phyloP scores from a whole-genome alignment of 495 filamentous ascomycete genomes.

The Geopyxis carbonaria region DNA sequence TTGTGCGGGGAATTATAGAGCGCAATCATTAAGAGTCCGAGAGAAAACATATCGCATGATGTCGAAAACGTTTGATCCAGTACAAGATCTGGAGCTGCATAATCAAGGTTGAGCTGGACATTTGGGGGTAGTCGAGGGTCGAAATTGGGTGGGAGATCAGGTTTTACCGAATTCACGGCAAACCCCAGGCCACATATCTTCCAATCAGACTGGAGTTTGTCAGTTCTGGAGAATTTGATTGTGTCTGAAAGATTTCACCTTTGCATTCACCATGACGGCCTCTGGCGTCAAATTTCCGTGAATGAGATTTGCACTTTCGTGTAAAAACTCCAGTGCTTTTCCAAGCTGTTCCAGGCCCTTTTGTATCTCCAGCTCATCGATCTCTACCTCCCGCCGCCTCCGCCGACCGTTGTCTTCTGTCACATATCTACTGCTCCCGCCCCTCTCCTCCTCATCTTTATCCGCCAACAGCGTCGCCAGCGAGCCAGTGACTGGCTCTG shows the following conservation, averaged over 20 bases:
- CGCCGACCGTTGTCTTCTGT: slow-evolving; percentile 57
- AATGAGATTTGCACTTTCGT: slow-evolving; percentile 85
- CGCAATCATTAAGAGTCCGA: slow-evolving; percentile 73
- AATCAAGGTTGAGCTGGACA: slow-evolving; percentile 84
- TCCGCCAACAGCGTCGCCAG: slow-evolving; percentile 68
- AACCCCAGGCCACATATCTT: slow-evolving; percentile 91
- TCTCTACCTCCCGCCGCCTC: slow-evolving; percentile 67
- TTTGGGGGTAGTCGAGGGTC: slow-evolving; percentile 67
- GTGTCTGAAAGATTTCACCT: slow-evolving; percentile 43
- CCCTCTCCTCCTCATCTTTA: slow-evolving; percentile 76
- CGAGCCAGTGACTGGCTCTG: slow-evolving; percentile 73
- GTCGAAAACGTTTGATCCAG: slow-evolving; percentile 68
- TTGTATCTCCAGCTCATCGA: slow-evolving; percentile 94
- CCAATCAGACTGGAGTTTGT: slow-evolving; percentile 61
- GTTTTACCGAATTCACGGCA: slow-evolving; percentile 53
- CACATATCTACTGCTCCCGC: slow-evolving; percentile 60
- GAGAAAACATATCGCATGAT: slow-evolving; percentile 76
- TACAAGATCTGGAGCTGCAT: slow-evolving; percentile 82
- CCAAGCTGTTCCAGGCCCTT: slow-evolving; percentile 85
- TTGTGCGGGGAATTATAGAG: slow-evolving; percentile 84
- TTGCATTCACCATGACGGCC: slow-evolving; percentile 84
- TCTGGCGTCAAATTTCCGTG: slow-evolving; percentile 92
- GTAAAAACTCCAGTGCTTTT: slow-evolving; percentile 87
- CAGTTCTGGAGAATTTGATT: not conserved
- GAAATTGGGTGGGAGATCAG: slow-evolving; percentile 43